These are phyloP conservation scores for Sclerotinia minor DNA, from an alignment of 2,329 filamentous ascomycete species.

Conservation along the genomic window DNA sequence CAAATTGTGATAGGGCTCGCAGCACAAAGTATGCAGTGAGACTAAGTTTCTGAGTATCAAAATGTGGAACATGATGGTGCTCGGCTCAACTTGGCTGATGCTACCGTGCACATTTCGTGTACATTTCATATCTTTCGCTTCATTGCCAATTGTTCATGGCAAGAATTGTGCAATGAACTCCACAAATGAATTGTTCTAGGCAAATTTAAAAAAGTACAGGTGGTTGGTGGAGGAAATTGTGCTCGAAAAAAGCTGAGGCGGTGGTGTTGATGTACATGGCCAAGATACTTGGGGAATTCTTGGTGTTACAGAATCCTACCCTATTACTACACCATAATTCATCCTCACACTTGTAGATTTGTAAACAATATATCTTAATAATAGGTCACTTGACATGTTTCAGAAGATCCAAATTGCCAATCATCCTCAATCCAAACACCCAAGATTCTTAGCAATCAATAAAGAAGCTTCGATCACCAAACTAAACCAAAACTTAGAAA, in stretches of 20 bases:
- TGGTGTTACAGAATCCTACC: slow-evolving; percentile 13
- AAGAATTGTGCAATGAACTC: slow-evolving; percentile 3
- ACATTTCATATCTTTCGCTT: slow-evolving; percentile 3
- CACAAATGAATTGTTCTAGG: slow-evolving; percentile 5
- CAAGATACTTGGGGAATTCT: slow-evolving; percentile 21
- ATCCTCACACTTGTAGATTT: background rate
- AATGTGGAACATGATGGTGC: background rate
- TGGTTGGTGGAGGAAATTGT: slow-evolving; percentile 19
- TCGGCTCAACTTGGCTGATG: slow-evolving; percentile 7
- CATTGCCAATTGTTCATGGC: background rate
- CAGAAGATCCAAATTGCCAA: slow-evolving; percentile 16
- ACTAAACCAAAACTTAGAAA: background rate
- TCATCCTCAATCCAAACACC: background rate
- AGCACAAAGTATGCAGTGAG: slow-evolving; percentile 16
- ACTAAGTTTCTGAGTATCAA: slow-evolving; percentile 8
- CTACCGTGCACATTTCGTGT: slow-evolving; percentile 7
- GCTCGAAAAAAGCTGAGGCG: background rate
- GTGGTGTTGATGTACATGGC: slow-evolving; percentile 14
- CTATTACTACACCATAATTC: background rate
- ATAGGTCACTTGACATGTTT: slow-evolving; percentile 20
- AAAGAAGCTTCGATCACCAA: background rate
- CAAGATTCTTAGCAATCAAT: slow-evolving; percentile 6
- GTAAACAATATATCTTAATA: slow-evolving; percentile 5
- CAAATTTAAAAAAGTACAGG: background rate
- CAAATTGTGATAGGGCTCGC: background rate